Conservation (phyloP, 1,139 yeast genomes). For the Kodamaea fungicola region DNA sequence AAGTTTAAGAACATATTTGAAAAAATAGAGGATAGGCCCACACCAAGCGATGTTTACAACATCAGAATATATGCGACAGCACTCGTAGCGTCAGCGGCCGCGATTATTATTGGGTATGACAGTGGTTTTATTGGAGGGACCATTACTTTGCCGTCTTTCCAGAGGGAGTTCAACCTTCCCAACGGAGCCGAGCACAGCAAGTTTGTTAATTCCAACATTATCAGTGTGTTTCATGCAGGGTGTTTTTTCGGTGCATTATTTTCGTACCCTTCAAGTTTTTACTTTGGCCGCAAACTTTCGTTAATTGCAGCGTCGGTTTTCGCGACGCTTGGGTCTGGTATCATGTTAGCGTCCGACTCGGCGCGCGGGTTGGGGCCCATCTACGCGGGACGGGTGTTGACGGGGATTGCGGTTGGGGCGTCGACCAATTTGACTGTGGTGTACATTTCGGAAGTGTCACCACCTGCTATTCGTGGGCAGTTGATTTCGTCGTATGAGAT, state of each 20-base stretch:
- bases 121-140: slow-evolving; percentile 46
- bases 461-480: slow-evolving; percentile 41
- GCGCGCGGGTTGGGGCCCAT: slow-evolving; percentile 35
- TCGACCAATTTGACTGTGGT: slow-evolving; percentile 42
- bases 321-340: slow-evolving; percentile 37
- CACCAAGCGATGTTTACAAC: slow-evolving; percentile 40
- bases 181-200: slow-evolving; percentile 22
- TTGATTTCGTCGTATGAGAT: slow-evolving; percentile 38
- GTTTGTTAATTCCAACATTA: slow-evolving; percentile 30
- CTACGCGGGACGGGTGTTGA: slow-evolving; percentile 40
- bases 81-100: slow-evolving; percentile 39
- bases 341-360: slow-evolving; percentile 35
- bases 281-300: slow-evolving; percentile 35
- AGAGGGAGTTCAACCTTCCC: slow-evolving; percentile 31
- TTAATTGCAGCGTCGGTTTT: slow-evolving; percentile 32
- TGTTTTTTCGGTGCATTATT: slow-evolving; percentile 46
- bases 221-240: slow-evolving; percentile 46
- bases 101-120: slow-evolving; percentile 40
- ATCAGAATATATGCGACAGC: slow-evolving; percentile 34
- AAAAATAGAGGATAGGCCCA: slow-evolving; percentile 36
- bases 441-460: slow-evolving; percentile 38
- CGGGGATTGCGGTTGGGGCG: slow-evolving; percentile 40
- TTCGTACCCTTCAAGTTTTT: slow-evolving; percentile 38
- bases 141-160: slow-evolving; percentile 34
- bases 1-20: slow-evolving; percentile 27